Evolutionary conservation across 495 filamentous ascomycete species (phyloP), one percentile per base, ranked within the genome.

Genomic region (Coniosporium apollinis): DNA sequence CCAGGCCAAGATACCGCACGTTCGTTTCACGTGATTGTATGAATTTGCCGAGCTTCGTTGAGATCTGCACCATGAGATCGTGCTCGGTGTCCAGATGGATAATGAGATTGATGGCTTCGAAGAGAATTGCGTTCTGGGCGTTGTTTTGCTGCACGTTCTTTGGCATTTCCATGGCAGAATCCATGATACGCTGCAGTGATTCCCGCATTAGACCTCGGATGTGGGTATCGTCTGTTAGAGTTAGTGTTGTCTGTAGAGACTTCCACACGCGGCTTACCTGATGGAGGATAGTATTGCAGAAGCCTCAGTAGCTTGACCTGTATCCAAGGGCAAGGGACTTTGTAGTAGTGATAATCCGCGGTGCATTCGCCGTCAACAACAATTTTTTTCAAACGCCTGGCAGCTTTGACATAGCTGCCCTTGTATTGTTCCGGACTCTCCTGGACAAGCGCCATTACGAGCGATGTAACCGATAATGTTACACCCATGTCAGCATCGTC

Each of bases 131-230:
- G 47, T 99, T 96, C 49, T 96, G 91, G 1, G 91, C 91, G 58
- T 99, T 99, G 53, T 99, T 99, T 52, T 99, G 89, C 58, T 99
- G 91, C 11, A 96, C 91, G 45, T 99, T 96, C 60, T 96, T 99
- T 9, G 82, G 87, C 48, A 82, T 82, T 44, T 93, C 84, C 64
- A 92, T 72, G 1, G 89, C 89, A 22, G 77, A 58, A 48, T 94
- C 79, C 50, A 99, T 69, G 11, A 94, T 91, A 47, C 78, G 81
- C 51, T 87, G 76, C 16, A 96, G 57, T 4, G 87, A 89, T 45
- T 94, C 82, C 20, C 91, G 79, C 33, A 99, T 92, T 49, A 96
- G 76, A 26, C 81, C 76, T 33, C 87, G 80, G 17, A 93, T 76
- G 52, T 91, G 82, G 42, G 76, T 83, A 49, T 99, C 91, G 46